A percentile compares a stretch with the other conserved stretches of the same genome.
These are phyloP conservation scores for Fusarium zealandicum DNA, from an alignment of 2,329 filamentous ascomycete species.

Conservation along the genomic window DNA sequence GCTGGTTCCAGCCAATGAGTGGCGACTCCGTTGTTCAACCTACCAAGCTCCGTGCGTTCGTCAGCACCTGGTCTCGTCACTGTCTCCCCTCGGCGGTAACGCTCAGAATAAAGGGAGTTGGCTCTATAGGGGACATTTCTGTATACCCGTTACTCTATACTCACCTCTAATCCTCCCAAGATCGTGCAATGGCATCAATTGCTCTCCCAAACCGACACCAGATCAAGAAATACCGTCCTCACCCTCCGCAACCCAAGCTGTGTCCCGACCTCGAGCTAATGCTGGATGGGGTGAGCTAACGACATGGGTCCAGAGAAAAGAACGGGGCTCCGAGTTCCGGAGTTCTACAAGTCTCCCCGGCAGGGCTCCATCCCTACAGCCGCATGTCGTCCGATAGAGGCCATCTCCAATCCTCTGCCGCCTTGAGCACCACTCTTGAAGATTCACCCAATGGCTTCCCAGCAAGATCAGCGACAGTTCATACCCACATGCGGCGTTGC, in stretches of 20 bases:
- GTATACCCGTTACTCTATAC: no score
- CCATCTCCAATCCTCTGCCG: neutral
- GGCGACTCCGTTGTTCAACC: slow-evolving; percentile 12
- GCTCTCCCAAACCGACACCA: slow-evolving; percentile 1
- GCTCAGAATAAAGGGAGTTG: neutral
- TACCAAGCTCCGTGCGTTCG: slow-evolving; percentile 18
- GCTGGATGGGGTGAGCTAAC: slow-evolving; percentile 16
- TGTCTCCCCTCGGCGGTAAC: slow-evolving; percentile 9
- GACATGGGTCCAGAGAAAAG: slow-evolving; percentile 2
- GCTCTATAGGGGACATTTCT: no score
- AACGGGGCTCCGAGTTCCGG: slow-evolving; percentile 13
- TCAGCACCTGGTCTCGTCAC: slow-evolving; percentile 5
- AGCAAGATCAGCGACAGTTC: slow-evolving; percentile 8
- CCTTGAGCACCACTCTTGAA: no score
- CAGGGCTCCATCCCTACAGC: slow-evolving; percentile 12
- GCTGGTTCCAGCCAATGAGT: slow-evolving; percentile 22
- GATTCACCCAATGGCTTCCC: slow-evolving; percentile 16
- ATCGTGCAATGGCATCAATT: neutral
- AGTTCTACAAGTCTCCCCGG: slow-evolving; percentile 27
- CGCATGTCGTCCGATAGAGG: slow-evolving; percentile 20
- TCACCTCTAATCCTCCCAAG: neutral
- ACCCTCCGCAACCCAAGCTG: slow-evolving; percentile 8
- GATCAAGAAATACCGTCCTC: slow-evolving; percentile 6
- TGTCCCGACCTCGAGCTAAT: slow-evolving; percentile 21
- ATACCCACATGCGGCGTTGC: slow-evolving; percentile 11